phyloP scores from a whole-genome alignment of 306 rosid species.

The Senna siamea region DNA sequence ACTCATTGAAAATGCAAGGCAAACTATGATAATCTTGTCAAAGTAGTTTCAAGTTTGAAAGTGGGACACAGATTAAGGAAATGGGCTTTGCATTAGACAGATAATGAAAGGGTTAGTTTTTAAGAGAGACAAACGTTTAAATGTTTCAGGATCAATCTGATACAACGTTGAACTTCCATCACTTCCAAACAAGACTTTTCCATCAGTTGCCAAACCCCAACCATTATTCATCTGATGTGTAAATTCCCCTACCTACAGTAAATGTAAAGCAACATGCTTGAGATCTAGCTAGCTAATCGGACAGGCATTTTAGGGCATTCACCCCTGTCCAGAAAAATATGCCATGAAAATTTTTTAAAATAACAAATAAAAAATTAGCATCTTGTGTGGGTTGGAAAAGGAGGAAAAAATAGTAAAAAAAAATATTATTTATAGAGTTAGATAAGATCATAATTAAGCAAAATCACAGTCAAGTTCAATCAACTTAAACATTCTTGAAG shows the following conservation, averaged over 20 bases:
- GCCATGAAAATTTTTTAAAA: conserved; percentile 4
- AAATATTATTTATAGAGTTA: not conserved
- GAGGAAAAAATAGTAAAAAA: too few relatives aligned
- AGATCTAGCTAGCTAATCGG: conserved; percentile 18
- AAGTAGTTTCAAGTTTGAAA: conserved; percentile 18
- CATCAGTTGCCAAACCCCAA: conserved; percentile 97
- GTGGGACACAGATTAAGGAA: not conserved
- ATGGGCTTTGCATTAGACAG: conserved; percentile 3
- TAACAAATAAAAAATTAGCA: not conserved
- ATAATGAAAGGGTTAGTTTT: conserved; percentile 26
- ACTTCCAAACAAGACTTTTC: conserved; percentile 81
- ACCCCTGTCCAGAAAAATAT: conserved; percentile 7
- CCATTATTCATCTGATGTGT: conserved; percentile 84
- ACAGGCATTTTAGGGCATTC: conserved; percentile 19
- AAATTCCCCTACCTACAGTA: conserved; percentile 62
- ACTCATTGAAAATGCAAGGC: conserved; percentile 17
- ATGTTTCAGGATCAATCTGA: conserved; percentile 65
- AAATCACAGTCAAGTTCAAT: not conserved
- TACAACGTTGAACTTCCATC: conserved; percentile 86
- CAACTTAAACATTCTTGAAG: not conserved
- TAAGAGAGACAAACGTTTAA: conserved; percentile 55
- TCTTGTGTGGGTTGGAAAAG: not conserved
- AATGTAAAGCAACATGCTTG: conserved; percentile 34
- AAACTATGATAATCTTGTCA: conserved; percentile 13
- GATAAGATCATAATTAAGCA: not conserved